Evolutionary conservation across 2,329 filamentous ascomycete genomes (phyloP).

Genomic region (Colletotrichum sp.): DNA sequence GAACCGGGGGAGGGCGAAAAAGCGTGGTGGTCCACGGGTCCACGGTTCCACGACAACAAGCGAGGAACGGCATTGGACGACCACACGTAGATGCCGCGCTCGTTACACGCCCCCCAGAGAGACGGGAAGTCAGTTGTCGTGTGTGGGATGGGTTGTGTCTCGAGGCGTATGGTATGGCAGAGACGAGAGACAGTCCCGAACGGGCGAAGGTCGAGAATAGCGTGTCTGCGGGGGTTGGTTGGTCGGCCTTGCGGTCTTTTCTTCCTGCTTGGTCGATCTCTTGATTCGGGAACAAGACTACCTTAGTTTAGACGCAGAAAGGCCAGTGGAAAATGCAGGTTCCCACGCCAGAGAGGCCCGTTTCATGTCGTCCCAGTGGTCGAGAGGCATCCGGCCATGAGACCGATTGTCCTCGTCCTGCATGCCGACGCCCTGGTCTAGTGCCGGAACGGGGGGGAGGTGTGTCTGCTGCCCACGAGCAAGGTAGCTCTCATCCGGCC

Average conservation of each 20-base stretch:
- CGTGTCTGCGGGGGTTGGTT: slow-evolving; percentile 1
- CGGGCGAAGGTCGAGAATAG: not conserved
- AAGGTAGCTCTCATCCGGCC: not conserved
- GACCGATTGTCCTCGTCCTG: slow-evolving; percentile 5
- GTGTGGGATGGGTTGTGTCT: not conserved
- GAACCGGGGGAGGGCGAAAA: not conserved
- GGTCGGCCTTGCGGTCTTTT: not conserved
- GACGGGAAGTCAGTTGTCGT: not conserved
- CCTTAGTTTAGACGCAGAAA: not conserved
- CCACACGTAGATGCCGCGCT: not conserved
- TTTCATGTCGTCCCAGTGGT: slow-evolving; percentile 16
- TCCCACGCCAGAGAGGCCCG: not conserved
- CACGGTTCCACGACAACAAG: not conserved
- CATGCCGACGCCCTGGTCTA: not conserved
- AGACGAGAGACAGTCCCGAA: not conserved
- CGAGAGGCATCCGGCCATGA: not conserved
- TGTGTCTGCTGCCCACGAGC: not conserved
- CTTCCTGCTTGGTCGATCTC: not conserved
- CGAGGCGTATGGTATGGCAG: not conserved
- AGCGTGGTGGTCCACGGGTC: not conserved
- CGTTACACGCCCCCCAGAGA: not conserved
- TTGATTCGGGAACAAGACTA: not conserved
- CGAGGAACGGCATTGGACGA: not conserved
- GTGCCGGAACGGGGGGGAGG: not conserved
- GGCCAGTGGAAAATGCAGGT: not conserved